Percentiles rank a stretch among this genome's conserved stretches.
Conservation (phyloP, 192 early-diverging fungal species). For the Podila minutissima region DNA sequence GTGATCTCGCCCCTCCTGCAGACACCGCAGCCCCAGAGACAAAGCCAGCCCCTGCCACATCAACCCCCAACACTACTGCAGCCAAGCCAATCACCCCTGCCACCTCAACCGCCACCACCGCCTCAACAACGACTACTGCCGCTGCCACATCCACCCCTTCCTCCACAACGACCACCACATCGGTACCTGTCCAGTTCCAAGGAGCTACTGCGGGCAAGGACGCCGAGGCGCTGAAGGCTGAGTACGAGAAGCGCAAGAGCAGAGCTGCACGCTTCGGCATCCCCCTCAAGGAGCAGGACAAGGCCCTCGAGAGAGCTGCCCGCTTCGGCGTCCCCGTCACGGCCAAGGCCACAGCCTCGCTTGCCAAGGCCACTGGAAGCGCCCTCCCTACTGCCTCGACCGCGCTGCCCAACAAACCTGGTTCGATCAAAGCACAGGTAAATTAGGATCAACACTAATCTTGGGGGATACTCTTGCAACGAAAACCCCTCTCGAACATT, state of each 20-base stretch:
- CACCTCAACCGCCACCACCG: neutral
- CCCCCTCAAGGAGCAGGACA: conserved; percentile 57
- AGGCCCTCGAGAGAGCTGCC: conserved; percentile 60
- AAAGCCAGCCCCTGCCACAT: conserved; percentile 1
- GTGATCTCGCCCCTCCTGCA: conserved; percentile 43
- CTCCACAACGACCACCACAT: conserved; percentile 9
- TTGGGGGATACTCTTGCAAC: no score
- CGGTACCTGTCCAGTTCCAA: conserved; percentile 13
- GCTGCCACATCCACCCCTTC: conserved; percentile 9
- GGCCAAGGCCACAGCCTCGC: conserved; percentile 13
- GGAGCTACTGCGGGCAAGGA: conserved; percentile 7
- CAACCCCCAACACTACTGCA: neutral
- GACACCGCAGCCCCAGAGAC: conserved; percentile 5
- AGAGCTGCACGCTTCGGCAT: conserved; percentile 60
- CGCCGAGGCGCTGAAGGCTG: conserved; percentile 32
- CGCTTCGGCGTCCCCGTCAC: conserved; percentile 61
- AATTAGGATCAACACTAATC: neutral
- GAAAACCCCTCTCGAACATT: neutral
- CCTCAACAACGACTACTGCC: conserved; percentile 10
- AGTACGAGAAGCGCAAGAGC: conserved; percentile 57
- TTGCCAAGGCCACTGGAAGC: conserved; percentile 12
- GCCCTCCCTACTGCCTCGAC: conserved; percentile 2
- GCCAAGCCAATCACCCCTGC: neutral
- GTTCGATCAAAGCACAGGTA: conserved; percentile 24
- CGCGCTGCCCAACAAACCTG: conserved; percentile 19